These are phyloP conservation scores for Hygrophila difformis DNA, from an alignment of 257 asterid genomes.

Conservation along the genomic window DNA sequence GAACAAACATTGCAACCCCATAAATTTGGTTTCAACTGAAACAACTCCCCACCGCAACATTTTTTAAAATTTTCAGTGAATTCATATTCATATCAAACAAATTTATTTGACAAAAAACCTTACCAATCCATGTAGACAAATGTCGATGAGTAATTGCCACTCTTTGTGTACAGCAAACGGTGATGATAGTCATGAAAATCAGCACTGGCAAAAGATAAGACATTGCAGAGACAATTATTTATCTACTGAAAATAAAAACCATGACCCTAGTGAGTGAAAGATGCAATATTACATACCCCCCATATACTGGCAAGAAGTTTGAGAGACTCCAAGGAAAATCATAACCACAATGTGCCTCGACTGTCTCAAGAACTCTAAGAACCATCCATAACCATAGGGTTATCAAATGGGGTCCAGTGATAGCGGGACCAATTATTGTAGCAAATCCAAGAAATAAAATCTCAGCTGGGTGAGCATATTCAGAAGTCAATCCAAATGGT, in stretches of 20 bases:
- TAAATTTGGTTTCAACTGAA: neutral
- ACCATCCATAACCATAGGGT: conserved; percentile 96
- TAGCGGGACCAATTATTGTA: too few relatives aligned
- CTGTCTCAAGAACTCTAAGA: conserved; percentile 93
- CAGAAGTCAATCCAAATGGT: conserved; percentile 97
- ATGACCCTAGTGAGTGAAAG: neutral
- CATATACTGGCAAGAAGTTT: conserved; percentile 87
- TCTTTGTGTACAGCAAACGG: conserved; percentile 86
- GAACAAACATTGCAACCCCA: neutral
- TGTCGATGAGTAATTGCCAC: conserved; percentile 95
- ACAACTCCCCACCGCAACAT: neutral
- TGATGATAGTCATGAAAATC: conserved; percentile 99
- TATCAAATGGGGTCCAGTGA: conserved; percentile 92
- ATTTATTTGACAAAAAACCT: conserved; percentile 16
- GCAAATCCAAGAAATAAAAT: too few relatives aligned
- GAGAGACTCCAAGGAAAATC: conserved; percentile 96
- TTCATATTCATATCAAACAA: neutral
- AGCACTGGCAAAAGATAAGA: conserved; percentile 47
- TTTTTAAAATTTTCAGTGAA: neutral
- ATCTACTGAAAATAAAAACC: conserved; percentile 8
- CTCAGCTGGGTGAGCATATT: conserved; percentile 98
- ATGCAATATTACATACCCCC: conserved; percentile 53
- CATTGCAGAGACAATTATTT: conserved; percentile 18
- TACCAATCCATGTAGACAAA: conserved; percentile 98
- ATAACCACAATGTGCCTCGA: conserved; percentile 97